Conservation (phyloP, 2,329 filamentous ascomycete genomes). For the Myriosclerotinia duriaeana region DNA sequence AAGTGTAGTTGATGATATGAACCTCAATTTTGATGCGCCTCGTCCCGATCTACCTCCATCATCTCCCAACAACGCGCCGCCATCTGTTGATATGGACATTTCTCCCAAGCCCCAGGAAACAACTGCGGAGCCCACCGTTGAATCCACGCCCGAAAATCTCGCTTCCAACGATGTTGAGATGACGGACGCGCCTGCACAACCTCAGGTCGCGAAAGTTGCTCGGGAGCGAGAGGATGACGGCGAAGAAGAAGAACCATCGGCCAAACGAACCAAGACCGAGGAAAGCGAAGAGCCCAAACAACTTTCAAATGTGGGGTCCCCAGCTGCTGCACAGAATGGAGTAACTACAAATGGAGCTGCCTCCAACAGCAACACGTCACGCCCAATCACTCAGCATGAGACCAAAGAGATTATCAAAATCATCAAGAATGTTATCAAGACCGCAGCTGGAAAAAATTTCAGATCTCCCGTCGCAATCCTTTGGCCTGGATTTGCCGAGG, state of each 20-base stretch:
- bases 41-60: slow-evolving; percentile 18
- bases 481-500: slow-evolving; percentile 72
- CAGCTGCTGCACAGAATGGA: slow-evolving; percentile 23
- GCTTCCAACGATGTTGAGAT: slow-evolving; percentile 38
- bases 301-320: slow-evolving; percentile 33
- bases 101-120: neutral
- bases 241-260: slow-evolving; percentile 60
- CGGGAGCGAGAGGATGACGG: slow-evolving; percentile 77
- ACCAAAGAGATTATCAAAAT: slow-evolving; percentile 63
- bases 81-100: slow-evolving; percentile 13
- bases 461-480: slow-evolving; percentile 73
- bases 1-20: slow-evolving; percentile 15
- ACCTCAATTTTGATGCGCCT: slow-evolving; percentile 21
- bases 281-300: slow-evolving; percentile 34
- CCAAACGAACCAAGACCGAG: slow-evolving; percentile 80
- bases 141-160: neutral
- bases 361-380: slow-evolving; percentile 17
- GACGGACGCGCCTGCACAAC: slow-evolving; percentile 40
- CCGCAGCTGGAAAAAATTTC: slow-evolving; percentile 76
- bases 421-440: slow-evolving; percentile 78
- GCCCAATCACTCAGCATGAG: slow-evolving; percentile 56
- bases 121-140: neutral
- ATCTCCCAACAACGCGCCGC: slow-evolving; percentile 20
- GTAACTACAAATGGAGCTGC: slow-evolving; percentile 32
- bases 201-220: slow-evolving; percentile 55